These are phyloP conservation scores for Nakazawaea populi DNA, from an alignment of 805 yeast species.

Conservation along the genomic window DNA sequence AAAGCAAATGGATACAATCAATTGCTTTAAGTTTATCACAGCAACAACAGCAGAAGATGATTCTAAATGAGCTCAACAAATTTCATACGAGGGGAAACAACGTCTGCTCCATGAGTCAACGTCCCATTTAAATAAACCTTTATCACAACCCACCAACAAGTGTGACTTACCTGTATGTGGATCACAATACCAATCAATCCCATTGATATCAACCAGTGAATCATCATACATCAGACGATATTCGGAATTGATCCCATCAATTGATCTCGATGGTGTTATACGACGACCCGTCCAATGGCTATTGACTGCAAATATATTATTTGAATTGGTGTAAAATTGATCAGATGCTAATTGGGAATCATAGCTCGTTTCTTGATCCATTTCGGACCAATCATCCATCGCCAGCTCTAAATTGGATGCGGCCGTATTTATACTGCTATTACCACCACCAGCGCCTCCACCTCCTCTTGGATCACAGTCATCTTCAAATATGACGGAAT, in stretches of 20 bases:
- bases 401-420: neutral
- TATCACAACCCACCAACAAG: constrained; percentile 56
- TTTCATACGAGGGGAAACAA: constrained; percentile 50
- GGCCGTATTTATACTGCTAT: neutral
- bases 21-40: no score
- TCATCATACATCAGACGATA: constrained; percentile 8
- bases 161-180: constrained; percentile 37
- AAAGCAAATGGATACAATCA: no score
- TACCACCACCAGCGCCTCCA: no score
- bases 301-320: constrained; percentile 3
- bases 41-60: no score
- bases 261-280: neutral
- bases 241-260: neutral
- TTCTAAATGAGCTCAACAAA: constrained; percentile 21
- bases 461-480: neutral
- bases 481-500: neutral
- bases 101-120: constrained; percentile 60
- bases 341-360: constrained; percentile 1
- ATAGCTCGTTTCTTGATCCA: constrained; percentile 3
- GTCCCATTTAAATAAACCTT: constrained; percentile 66
- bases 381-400: constrained; percentile 5
- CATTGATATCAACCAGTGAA: constrained; percentile 40
- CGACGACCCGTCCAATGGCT: constrained; percentile 6
- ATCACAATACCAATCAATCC: constrained; percentile 53
- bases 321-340: constrained; percentile 3